These are phyloP conservation scores for Thelonectria olida DNA, from an alignment of 2,329 filamentous ascomycete genomes.

Conservation along the genomic window DNA sequence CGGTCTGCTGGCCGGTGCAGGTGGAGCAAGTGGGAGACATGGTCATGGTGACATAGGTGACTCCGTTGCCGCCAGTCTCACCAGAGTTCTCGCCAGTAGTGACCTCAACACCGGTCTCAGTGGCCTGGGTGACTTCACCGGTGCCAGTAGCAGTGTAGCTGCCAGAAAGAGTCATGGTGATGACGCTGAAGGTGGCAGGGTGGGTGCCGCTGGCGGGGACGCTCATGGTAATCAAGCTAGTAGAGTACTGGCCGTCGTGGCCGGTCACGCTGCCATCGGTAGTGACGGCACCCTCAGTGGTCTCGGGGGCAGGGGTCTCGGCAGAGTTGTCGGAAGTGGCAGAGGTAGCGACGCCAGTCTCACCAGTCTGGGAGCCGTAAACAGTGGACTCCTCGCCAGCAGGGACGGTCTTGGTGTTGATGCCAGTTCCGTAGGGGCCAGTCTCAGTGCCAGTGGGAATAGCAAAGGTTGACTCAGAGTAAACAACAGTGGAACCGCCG, in stretches of 20 bases:
- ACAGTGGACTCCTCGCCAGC: not conserved
- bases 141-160: conserved; percentile 13
- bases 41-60: conserved; percentile 23
- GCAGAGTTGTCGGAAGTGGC: conserved; percentile 17
- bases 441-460: conserved; percentile 20
- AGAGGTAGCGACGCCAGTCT: not conserved
- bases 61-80: conserved; percentile 6
- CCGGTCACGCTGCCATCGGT: conserved; percentile 9
- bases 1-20: conserved; percentile 22
- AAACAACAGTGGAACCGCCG: conserved; percentile 17
- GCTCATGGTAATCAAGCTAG: conserved; percentile 22
- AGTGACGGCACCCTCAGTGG: not conserved
- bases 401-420: not conserved
- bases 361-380: not conserved
- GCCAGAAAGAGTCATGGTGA: conserved; percentile 18
- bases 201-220: conserved; percentile 7
- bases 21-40: conserved; percentile 14
- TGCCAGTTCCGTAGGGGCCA: not conserved
- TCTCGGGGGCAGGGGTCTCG: conserved; percentile 1
- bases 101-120: conserved; percentile 1
- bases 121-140: conserved; percentile 1
- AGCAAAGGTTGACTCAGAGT: conserved; percentile 12
- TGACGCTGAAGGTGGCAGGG: conserved; percentile 6
- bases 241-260: conserved; percentile 1
- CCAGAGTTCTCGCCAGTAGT: not conserved